Evolutionary conservation across 768 basidiomycete species (phyloP), one percentile per base, ranked within the genome.

Genomic region (Termitomyces eurrhizus): DNA sequence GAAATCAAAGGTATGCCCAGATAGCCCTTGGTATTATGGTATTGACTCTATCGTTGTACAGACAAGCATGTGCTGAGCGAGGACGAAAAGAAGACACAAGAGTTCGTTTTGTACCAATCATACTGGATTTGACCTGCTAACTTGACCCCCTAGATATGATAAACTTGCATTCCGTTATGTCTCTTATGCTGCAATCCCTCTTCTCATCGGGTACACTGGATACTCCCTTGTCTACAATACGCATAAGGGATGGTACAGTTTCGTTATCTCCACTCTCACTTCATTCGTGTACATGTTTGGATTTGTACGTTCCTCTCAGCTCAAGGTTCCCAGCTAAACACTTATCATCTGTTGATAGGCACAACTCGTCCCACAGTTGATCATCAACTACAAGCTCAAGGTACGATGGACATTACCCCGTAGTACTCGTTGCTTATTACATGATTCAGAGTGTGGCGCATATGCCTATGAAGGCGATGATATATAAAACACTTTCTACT

Each of bases 391-490:
- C 77, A 96, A 96, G 74, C 83, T 98, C 61, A 95, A 95, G 89
- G 88, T 89, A 65, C 62, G 75, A 81, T 53, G 61, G 70, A 16
- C 36, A 62, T 57, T 52, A 42, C 69, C 55, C 58, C 61, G 61
- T 45, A n/a, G 60, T 18, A 26, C 12, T 39, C 36, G 58, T 62
- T 33, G 42, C 54, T 58, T 48, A 59, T 21, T 16, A 62, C 37
- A 53, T 58, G 44, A 48, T 48, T 42, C 76, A 95, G 90, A 93
- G 90, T 72, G 95, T 97, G 39, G 90, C 96, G 49, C 96, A 98
- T 72, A 94, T 98, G 89, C 95, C 95, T 21, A 95, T 97, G 89
- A 97, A 95, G 73, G 91, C 95, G 4, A 94, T 98, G 92, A 88
- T 95, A 66, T 96, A 94, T 81, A 97, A 96, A 77, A 87, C 91